Evolutionary conservation across 805 yeast species (phyloP).

Genomic region (Blastobotrys chiropterorum): DNA sequence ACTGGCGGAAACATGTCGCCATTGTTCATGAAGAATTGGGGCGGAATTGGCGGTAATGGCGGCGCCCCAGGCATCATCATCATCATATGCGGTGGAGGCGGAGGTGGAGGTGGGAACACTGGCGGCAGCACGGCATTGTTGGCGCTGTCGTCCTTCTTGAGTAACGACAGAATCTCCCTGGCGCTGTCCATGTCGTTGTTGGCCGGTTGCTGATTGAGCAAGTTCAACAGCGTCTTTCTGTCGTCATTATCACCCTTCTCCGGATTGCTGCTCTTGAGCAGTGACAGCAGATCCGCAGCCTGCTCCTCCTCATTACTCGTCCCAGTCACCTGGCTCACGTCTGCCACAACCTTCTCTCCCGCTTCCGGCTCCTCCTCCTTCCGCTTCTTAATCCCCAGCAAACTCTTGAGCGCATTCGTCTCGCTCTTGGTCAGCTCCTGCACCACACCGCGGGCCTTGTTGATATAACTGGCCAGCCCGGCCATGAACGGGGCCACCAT

Average conservation of each 20-base stretch:
- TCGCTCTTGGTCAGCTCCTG: conserved; percentile 24
- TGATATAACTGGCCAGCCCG: conserved; percentile 29
- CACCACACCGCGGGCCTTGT: conserved; percentile 25
- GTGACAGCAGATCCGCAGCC: conserved; percentile 15
- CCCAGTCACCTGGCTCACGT: conserved; percentile 15
- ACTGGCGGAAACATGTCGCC: conserved; percentile 4
- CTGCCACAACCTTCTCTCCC: no score
- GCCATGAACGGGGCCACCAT: conserved; percentile 35
- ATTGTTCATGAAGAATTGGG: neutral
- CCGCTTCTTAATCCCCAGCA: conserved; percentile 23
- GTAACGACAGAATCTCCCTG: conserved; percentile 26
- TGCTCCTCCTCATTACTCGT: conserved; percentile 17
- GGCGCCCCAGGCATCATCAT: conserved; percentile 1
- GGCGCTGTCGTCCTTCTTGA: conserved; percentile 19
- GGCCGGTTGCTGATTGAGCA: conserved; percentile 12
- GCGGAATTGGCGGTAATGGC: conserved; percentile 9
- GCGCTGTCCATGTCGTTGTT: conserved; percentile 24
- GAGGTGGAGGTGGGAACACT: conserved; percentile 8
- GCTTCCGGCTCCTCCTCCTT: conserved; percentile 4
- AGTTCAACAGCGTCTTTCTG: conserved; percentile 22
- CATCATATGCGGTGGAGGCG: conserved; percentile 8
- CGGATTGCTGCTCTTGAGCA: conserved; percentile 12
- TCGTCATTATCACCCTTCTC: conserved; percentile 11
- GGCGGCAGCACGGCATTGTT: conserved; percentile 2
- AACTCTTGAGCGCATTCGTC: conserved; percentile 26